Evolutionary conservation across 139 green algal genomes (phyloP), one percentile per base, ranked within the genome.

Genomic region (Trebouxia sp.): DNA sequence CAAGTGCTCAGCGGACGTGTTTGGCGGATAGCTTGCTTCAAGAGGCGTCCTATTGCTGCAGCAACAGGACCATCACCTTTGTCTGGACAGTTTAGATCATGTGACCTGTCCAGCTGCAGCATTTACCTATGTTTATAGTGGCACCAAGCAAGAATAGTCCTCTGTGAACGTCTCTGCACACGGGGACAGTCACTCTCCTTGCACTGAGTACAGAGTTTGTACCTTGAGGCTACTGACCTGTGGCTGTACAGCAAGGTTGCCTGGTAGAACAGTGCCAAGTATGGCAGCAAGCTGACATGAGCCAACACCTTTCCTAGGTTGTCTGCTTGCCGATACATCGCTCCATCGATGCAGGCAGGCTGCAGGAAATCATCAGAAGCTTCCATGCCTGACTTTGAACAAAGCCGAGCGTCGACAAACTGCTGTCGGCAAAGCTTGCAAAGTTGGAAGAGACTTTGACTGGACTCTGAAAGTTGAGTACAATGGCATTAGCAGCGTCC

Each of bases 301-400:
- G 62, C 62, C 28, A 72, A 24, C 37, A 26, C 62, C 35, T 72
- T 72, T 26, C 62, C 62, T 14, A 72, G 14, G 10, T 4, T 45
- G 32, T 72, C 62, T 72, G 62, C 35, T n/a, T 72, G 62, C 9
- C 62, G 62, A 41, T 72, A 72, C 12, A 45, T 72, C 9, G 62
- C 62, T 43, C 62, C 62, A 24, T 72, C 62, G 32, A 72, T 72
- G 62, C 62, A 72, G 43, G 62, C 62, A 45, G 62, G 12, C 62
- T 24, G 32, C 28, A 72, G 15, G 9, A 72, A 41, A 14, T 35
- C 62, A 43, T 43, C 62, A 6, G 43, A 32, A 42, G 62, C n/a
- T 45, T 10, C 32, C 62, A 45, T 72, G 11, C 62, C 42, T 72
- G 9, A 20, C 12, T 28, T 15, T 42, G 30, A 0, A 42, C 12